phyloP scores from a whole-genome alignment of 805 yeast genomes.

The Ogataea methylovora region DNA sequence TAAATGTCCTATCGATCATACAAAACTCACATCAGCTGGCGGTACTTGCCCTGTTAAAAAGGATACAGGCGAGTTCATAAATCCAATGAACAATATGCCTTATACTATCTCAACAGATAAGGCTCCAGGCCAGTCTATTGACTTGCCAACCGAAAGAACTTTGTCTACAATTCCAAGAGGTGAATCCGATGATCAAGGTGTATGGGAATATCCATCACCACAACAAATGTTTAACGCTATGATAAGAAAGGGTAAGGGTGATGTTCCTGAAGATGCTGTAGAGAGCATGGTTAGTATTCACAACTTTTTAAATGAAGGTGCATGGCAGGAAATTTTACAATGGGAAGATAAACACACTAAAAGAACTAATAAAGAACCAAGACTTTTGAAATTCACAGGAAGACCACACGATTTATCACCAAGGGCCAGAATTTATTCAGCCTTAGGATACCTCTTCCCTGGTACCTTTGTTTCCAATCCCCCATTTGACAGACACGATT shows the following conservation, averaged over 20 bases:
- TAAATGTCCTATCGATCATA: conserved; percentile 22
- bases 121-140: conserved; percentile 74
- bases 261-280: conserved; percentile 90
- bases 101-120: conserved; percentile 51
- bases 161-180: conserved; percentile 87
- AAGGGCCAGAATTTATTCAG: conserved; percentile 64
- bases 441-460: conserved; percentile 67
- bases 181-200: conserved; percentile 49
- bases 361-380: conserved; percentile 52
- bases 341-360: conserved; percentile 80
- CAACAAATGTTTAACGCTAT: conserved; percentile 99
- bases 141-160: conserved; percentile 78
- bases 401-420: conserved; percentile 86
- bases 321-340: conserved; percentile 87
- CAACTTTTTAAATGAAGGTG: conserved; percentile 93
- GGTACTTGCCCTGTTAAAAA: conserved; percentile 35
- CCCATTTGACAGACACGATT: conserved; percentile 97
- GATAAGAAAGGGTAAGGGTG: conserved; percentile 90
- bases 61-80: conserved; percentile 33
- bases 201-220: conserved; percentile 99
- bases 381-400: conserved; percentile 83
- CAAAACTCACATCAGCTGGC: conserved; percentile 9
- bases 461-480: conserved; percentile 63
- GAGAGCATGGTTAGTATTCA: conserved; percentile 96
- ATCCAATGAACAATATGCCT: conserved; percentile 91